Evolutionary conservation across 768 basidiomycete genomes (phyloP).

Genomic region (Mycena rebaudengoi): DNA sequence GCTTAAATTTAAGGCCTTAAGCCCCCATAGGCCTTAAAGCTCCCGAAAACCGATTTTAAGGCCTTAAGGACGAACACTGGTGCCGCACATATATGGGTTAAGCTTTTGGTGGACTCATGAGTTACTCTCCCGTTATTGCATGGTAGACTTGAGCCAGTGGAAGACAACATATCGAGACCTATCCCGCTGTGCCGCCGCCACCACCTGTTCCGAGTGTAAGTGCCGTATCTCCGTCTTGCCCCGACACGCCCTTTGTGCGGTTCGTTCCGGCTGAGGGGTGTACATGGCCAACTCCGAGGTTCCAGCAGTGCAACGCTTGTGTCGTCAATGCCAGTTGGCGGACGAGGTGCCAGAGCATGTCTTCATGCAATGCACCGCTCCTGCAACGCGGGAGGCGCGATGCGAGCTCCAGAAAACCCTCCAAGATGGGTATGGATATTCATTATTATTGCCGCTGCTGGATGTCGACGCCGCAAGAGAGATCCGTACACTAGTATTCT

Average conservation of each 20-base stretch:
- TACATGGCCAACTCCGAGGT: too few relatives aligned
- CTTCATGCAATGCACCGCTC: background rate
- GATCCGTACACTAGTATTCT: background rate
- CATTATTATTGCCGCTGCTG: background rate
- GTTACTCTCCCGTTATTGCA: too few relatives aligned
- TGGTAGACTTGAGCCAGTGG: constrained; percentile 7
- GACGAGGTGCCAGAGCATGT: constrained; percentile 8
- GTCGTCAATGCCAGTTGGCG: background rate
- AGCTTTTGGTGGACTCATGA: too few relatives aligned
- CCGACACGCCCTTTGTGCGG: constrained; percentile 1
- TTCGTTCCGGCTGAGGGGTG: background rate
- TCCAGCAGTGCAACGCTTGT: background rate
- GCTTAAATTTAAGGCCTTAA: too few relatives aligned
- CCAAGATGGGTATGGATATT: background rate
- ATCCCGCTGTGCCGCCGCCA: background rate
- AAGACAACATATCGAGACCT: background rate
- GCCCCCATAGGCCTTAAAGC: too few relatives aligned
- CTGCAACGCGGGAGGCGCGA: background rate
- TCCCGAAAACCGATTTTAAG: too few relatives aligned
- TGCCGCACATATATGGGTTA: too few relatives aligned
- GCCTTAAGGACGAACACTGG: too few relatives aligned
- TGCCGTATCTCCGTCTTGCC: constrained; percentile 7
- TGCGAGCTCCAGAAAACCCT: background rate
- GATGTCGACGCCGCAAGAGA: background rate
- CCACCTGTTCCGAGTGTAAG: background rate